Evolutionary conservation across 805 yeast species (phyloP), one percentile per base, ranked within the genome.

Genomic region (Suhomyces vadensis): DNA sequence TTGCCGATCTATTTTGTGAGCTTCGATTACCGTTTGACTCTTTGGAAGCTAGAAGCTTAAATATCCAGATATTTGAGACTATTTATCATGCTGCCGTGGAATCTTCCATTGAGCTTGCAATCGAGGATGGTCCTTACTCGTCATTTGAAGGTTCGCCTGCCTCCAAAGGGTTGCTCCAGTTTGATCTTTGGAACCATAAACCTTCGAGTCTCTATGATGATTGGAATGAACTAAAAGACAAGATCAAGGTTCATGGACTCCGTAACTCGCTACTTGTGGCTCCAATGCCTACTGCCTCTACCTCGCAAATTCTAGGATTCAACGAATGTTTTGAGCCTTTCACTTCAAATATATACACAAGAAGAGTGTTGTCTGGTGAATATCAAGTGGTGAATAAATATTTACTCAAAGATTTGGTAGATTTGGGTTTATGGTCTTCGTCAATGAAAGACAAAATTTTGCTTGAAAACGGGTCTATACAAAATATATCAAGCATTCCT

Each of bases 241-340:
- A 69, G 46, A 64, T 79, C 55, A 70, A 71, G 41, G 66, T 69
- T 50, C 67, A 72, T 56, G 84, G 84, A 37, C 54, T 79, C 37
- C 72, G 84, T 64, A 79, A 79, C 65, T 79, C 84, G 27, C 67
- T 79, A 52, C 71, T 79, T 52, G 82, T 79, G 49, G 84, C 84
- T 1, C 83, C 83, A 48, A 79, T 79, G 84, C 84, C 84, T 35
- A 79, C 84, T 47, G 83, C 83, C n/a, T 79, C 83, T 19, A 79
- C 83, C 4, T 79, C 83, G 7, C 84, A 79, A 60, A 79, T 79
- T 48, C 69, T 79, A 57, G 84, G 83, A 51, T 75, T 73, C 62
- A 79, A 77, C 56, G 84, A 79, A 60, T 79, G 83, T 60, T 79
- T 79, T 57, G 84, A 79, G 63, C 84, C 84, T 29, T 78, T 73